Percentiles rank a stretch among this genome's conserved stretches.
Conservation (phyloP, 768 basidiomycete genomes). For the Podaxis rugospora region DNA sequence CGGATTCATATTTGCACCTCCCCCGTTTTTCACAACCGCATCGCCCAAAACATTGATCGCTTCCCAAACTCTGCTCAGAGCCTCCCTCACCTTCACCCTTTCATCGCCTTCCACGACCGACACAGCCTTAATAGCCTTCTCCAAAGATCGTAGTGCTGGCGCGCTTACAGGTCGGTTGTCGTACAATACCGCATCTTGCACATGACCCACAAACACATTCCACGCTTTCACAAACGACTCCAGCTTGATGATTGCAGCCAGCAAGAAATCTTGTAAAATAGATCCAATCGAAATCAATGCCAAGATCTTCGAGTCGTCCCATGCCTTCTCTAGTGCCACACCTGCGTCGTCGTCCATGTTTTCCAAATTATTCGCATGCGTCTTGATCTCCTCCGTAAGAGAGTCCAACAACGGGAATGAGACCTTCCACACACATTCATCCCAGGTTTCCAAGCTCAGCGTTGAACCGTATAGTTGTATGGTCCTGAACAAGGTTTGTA, state of each 20-base stretch:
- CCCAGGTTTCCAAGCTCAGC: conserved; percentile 80
- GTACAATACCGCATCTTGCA: conserved; percentile 65
- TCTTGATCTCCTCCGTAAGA: conserved; percentile 53
- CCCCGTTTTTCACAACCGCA: conserved; percentile 18
- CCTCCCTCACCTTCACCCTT: conserved; percentile 37
- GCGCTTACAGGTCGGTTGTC: conserved; percentile 72
- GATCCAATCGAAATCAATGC: conserved; percentile 81
- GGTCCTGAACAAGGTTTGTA: conserved; percentile 91
- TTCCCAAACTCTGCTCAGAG: conserved; percentile 65
- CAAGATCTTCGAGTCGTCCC: conserved; percentile 87
- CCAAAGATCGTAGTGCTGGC: conserved; percentile 80
- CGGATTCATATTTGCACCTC: conserved; percentile 28
- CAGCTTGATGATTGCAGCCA: conserved; percentile 67
- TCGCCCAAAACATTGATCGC: conserved; percentile 65
- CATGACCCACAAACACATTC: conserved; percentile 66
- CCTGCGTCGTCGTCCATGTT: conserved; percentile 11
- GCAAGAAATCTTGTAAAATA: conserved; percentile 78
- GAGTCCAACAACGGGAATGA: conserved; percentile 83
- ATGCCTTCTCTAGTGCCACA: conserved; percentile 40
- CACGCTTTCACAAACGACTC: conserved; percentile 68
- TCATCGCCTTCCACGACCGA: conserved; percentile 35
- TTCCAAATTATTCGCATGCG: conserved; percentile 20
- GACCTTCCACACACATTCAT: conserved; percentile 87
- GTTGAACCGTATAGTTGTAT: conserved; percentile 92
- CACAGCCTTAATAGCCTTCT: conserved; percentile 69